A percentile compares a stretch with the other conserved stretches of the same genome.
Conservation (phyloP, 192 early-diverging fungal genomes). For the Coemansia sp. region DNA sequence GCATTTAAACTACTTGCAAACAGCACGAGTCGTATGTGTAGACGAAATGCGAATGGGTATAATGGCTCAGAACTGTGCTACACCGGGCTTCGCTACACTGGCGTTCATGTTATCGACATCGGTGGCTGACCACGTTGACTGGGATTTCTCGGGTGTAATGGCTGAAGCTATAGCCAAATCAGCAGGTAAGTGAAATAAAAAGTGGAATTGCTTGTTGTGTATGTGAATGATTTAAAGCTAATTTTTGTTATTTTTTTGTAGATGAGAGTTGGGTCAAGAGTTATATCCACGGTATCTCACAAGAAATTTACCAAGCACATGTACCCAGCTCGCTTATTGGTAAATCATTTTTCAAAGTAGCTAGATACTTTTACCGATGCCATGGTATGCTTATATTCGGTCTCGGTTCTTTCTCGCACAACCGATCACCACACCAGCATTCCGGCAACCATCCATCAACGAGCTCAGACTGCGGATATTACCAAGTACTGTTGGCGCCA, state of each 20-base stretch:
- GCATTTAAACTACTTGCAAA: conserved; percentile 47
- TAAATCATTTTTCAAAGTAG: conserved; percentile 47
- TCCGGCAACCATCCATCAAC: conserved; percentile 29
- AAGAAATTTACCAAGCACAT: conserved; percentile 57
- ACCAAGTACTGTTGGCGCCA: conserved; percentile 48
- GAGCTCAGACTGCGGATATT: conserved; percentile 19
- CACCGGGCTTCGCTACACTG: conserved; percentile 51
- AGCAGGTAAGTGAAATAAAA: conserved; percentile 28
- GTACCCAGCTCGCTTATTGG: conserved; percentile 43
- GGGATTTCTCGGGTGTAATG: conserved; percentile 37
- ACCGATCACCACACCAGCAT: conserved; percentile 21
- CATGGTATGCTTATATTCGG: conserved; percentile 50
- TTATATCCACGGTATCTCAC: conserved; percentile 54
- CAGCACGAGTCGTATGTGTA: conserved; percentile 40
- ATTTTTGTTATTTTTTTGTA: conserved; percentile 10
- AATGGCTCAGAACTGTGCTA: conserved; percentile 57
- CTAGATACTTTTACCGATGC: conserved; percentile 50
- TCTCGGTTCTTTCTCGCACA: conserved; percentile 39
- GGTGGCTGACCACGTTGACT: conserved; percentile 31
- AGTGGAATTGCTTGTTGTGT: too few relatives aligned
- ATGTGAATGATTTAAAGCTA: background rate
- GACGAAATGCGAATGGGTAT: conserved; percentile 59
- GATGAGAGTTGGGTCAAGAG: conserved; percentile 52
- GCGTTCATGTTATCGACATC: conserved; percentile 52
- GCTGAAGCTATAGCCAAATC: conserved; percentile 39